Base-by-base conservation (phyloP, 306 rosid genomes). In the Sophora flavescens region DNA sequence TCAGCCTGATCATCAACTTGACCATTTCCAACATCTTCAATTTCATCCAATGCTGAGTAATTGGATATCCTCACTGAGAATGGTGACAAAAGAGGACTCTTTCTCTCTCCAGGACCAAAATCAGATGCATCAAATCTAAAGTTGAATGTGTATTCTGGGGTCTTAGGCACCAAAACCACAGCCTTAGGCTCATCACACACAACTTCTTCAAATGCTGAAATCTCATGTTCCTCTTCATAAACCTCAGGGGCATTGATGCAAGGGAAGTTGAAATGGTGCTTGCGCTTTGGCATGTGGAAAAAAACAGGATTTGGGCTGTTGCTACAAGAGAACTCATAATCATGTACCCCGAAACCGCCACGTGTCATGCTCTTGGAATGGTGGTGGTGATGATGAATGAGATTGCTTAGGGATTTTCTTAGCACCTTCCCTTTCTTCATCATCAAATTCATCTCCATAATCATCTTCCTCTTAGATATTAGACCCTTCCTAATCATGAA, bases 381-480 rank as follows among this genome's bases (percentile, higher is more conserved):
- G 26, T 28, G 22, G 6, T 80, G 72, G 32, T 81, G 74, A 5
- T 45, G 62, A 12, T 82, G 76, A 33, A 83, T 85, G 70, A 85
- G 73, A 35, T 85, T 85, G 78, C 81, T 73, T 6, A 87, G 59
- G 39, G 82, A 85, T 81, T 83, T 83, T 57, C 82, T 83, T 39
- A 85, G 79, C 2, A 85, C 18, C 39, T 78, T 87, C 47, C 88
- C 88, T 84, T 84, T 82, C 80, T 87, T 87, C 70, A 87, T 75
- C 88, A 82, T 87, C 61, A 85, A 16, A 50, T 85, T 87, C 84
- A 83, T 77, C 81, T 85, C 87, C 86, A 87, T 75, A 13, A 87
- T 78, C 83, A 87, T 65, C 77, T 84, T 87, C 63, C 89, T 80
- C 79, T 85, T 87, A 11, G 91, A 87, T 44, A 87, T 48, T 4